Evolutionary conservation across 2,329 filamentous ascomycete species (phyloP), one percentile per base, ranked within the genome.

Genomic region (Ophiostoma fasciatum): DNA sequence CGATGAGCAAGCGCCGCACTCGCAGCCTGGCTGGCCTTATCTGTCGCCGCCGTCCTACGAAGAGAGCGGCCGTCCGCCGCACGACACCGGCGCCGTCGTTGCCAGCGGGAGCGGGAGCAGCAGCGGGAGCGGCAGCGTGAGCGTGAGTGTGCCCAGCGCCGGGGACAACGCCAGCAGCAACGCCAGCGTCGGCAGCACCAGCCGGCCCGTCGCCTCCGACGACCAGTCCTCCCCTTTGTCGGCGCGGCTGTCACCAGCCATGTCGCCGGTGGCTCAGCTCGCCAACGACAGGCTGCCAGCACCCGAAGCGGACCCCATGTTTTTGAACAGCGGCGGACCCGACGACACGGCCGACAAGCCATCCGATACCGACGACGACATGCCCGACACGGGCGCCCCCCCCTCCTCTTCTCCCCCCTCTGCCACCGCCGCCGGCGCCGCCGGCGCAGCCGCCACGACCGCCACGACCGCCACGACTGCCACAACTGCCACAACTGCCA

Each of bases 211-310:
- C 5, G 18, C 15, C 7, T 11, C 23, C 19, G 28, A n/a, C 21
- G 32, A 17, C 9, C 17, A 23, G 20, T 20, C 23, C 7, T 23
- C 38, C 4, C 42, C n/a, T n/a, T n/a, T n/a, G 22, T 38, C 20
- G 53, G 55, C 13, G 56, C 62, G 34, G 49, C 56, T 42, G 13
- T 56, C 58, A n/a, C 54, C 56, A 6, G 62, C 61, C 32, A 54
- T 60, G 49, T 64, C 64, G 5, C 62, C 62, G 13, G 51, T 50
- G 8, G 55, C 60, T n/a, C 56, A 53, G 25, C 54, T 56, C 9
- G 10, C 8, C 21, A 32, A 17, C 29, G 33, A 38, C n/a, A 21
- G 26, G 12, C 23, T 36, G 2, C 3, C 36, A 11, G 7, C 34
- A 2, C 27, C 26, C 29, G 43, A 45, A 10, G 10, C 43, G 3